A percentile compares a stretch with the other conserved stretches of the same genome.
These are phyloP conservation scores for Ogataea hybrid DNA, from an alignment of 1,139 yeast genomes.

Conservation along the genomic window DNA sequence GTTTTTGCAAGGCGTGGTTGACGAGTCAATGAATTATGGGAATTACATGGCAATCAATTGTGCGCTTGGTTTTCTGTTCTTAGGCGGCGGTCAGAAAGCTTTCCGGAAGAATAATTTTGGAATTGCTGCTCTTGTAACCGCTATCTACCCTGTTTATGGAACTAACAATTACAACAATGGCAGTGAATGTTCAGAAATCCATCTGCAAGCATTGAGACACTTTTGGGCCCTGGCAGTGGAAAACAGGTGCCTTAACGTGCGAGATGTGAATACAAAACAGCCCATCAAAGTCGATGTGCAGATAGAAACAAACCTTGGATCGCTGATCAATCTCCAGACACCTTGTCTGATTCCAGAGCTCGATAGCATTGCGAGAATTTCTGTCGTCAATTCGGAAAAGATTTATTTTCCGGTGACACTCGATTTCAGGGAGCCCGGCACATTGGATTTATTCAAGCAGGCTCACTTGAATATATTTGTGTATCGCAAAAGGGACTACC, in stretches of 20 bases:
- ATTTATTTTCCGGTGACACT: slow-evolving; percentile 30
- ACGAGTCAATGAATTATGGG: slow-evolving; percentile 55
- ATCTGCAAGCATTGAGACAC: slow-evolving; percentile 83
- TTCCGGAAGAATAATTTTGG: slow-evolving; percentile 60
- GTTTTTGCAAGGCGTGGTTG: slow-evolving; percentile 59
- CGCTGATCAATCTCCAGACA: slow-evolving; percentile 36
- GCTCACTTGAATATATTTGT: slow-evolving; percentile 47
- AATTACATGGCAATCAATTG: slow-evolving; percentile 76
- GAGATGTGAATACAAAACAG: slow-evolving; percentile 62
- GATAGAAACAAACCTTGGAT: slow-evolving; percentile 43
- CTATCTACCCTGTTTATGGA: slow-evolving; percentile 76
- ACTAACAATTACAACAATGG: slow-evolving; percentile 23
- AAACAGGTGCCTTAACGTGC: slow-evolving; percentile 71
- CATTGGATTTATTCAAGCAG: slow-evolving; percentile 44
- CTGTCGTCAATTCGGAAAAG: slow-evolving; percentile 20
- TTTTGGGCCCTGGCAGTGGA: slow-evolving; percentile 90
- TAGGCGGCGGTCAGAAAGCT: slow-evolving; percentile 93
- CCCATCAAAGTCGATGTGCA: slow-evolving; percentile 53
- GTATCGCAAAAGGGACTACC: slow-evolving; percentile 45
- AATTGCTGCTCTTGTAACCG: slow-evolving; percentile 68
- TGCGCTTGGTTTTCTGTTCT: slow-evolving; percentile 82
- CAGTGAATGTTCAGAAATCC: slow-evolving; percentile 45
- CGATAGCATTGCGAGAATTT: slow-evolving; percentile 46
- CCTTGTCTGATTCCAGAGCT: slow-evolving; percentile 75
- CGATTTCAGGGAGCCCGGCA: slow-evolving; percentile 22